Conservation (phyloP, 1,284 basidiomycete genomes). For the Cryptococcus sp. region DNA sequence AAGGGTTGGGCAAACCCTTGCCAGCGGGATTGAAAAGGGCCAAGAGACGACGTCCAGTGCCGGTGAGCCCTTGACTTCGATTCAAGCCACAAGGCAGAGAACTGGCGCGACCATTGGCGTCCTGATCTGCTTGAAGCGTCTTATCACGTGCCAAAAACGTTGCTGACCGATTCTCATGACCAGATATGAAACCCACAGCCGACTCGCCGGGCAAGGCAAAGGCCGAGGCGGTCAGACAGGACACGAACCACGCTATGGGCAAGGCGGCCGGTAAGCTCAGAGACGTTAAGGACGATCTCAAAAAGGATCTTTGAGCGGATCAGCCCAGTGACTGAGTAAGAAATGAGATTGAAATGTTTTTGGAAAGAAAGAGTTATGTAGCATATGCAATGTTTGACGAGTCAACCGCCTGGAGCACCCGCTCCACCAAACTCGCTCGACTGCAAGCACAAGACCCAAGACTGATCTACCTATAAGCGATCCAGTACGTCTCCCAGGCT, state of each 20-base stretch:
- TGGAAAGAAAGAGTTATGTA: too few relatives aligned
- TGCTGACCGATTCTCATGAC: not conserved
- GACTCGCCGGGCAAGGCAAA: conserved; percentile 16
- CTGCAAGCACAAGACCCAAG: not conserved
- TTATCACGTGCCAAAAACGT: not conserved
- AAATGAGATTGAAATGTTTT: too few relatives aligned
- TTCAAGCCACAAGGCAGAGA: too few relatives aligned
- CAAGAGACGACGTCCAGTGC: conserved; percentile 24
- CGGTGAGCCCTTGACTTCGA: conserved; percentile 1
- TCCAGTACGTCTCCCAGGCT: not conserved
- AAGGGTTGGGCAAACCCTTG: conserved; percentile 40
- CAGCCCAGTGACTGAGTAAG: too few relatives aligned
- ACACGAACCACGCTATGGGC: conserved; percentile 27
- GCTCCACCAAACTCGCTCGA: not conserved
- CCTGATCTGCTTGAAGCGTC: not conserved
- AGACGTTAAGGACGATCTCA: conserved; percentile 33
- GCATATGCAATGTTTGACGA: too few relatives aligned
- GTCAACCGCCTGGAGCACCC: not conserved
- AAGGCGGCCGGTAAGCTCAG: conserved; percentile 25
- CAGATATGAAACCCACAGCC: conserved; percentile 6
- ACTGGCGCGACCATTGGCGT: too few relatives aligned
- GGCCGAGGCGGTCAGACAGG: conserved; percentile 24
- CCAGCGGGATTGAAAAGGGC: conserved; percentile 30
- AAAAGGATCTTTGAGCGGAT: conserved; percentile 25
- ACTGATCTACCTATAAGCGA: not conserved